phyloP scores from a whole-genome alignment of 2,329 filamentous ascomycete species.

The Chrysoporthe deuterocubensis region DNA sequence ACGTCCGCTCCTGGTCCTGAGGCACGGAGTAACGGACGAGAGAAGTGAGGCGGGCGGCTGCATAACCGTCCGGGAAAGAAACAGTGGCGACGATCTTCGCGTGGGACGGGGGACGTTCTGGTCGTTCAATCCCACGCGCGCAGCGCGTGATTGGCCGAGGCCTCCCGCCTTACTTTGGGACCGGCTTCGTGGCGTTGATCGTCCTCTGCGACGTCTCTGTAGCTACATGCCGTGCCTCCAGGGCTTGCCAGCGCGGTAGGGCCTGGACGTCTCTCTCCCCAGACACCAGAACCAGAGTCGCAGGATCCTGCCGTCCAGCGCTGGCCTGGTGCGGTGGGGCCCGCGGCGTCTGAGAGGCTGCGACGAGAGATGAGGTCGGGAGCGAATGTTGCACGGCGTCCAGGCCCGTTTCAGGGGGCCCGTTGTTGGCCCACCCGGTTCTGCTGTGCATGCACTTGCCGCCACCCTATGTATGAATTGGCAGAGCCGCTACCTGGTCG shows the following conservation, averaged over 20 bases:
- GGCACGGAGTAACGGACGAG: background rate
- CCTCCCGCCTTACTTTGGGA: constrained; percentile 26
- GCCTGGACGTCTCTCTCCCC: background rate
- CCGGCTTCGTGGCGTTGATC: constrained; percentile 25
- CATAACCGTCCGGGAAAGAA: constrained; percentile 12
- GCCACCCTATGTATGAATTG: background rate
- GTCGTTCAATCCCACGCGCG: constrained; percentile 11
- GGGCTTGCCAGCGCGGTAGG: background rate
- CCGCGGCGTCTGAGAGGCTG: background rate
- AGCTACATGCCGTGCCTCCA: background rate
- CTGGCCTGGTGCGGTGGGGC: background rate
- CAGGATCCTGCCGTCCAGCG: background rate
- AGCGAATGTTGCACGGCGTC: constrained; percentile 4
- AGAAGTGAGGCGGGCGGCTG: constrained; percentile 27
- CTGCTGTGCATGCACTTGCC: background rate
- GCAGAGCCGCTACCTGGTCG: background rate
- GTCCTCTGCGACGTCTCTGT: constrained; percentile 9
- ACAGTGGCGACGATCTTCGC: constrained; percentile 26
- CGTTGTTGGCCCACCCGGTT: background rate
- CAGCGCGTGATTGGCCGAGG: constrained; percentile 24
- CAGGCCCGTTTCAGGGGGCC: constrained; percentile 7
- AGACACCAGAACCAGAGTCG: background rate
- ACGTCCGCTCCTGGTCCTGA: constrained; percentile 19
- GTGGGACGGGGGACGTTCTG: constrained; percentile 3
- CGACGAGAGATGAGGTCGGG: constrained; percentile 6